Evolutionary conservation across 1,284 basidiomycete species (phyloP), one percentile per base, ranked within the genome.

Genomic region (Microbotryum saponariae): DNA sequence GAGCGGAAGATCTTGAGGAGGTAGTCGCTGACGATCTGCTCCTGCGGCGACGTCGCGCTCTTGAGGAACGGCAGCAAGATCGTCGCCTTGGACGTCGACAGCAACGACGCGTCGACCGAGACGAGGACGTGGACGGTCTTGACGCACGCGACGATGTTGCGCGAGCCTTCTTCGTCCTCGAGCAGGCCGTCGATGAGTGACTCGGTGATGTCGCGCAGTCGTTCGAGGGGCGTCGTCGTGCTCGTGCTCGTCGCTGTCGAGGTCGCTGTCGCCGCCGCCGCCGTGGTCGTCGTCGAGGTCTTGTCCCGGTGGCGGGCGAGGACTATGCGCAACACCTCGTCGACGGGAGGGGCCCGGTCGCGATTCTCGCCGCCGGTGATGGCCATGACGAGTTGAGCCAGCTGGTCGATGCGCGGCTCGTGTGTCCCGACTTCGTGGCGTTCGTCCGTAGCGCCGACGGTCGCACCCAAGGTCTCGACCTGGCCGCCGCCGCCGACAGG

Each of bases 61-160:
- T 90, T 91, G 56, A 97, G 78, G 71, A 93, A 94, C 0, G 91
- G 91, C 4, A 94, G 78, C 3, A 96, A 78, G 4, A 86, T 86
- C 20, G 85, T 85, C 1, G 90, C 91, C 63, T 89, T 87, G 0
- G 82, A 78, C 4, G 85, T 83, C 21, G 88, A 87, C n/a, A 97
- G 79, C 27, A 92, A 81, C 4, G 83, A 81, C 0, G 91, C 89
- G 72, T 89, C 85, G 1, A 89, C 87, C 3, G 84, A 82, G 6
- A 85, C 83, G 67, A 97, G 85, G 1, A 92, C 76, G 73, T 90
- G 84, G 44, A 96, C 85, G 0, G 90, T 89, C 68, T 87, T 81
- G 66, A 96, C 82, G 72, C 88, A 90, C 67, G 86, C 87, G 63
- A 85, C 80, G 54, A 89, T 82, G 37, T 85, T 87, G 88, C 91